Evolutionary conservation across 1,139 yeast species (phyloP), one percentile per base, ranked within the genome.

Genomic region (Pichia sp.): DNA sequence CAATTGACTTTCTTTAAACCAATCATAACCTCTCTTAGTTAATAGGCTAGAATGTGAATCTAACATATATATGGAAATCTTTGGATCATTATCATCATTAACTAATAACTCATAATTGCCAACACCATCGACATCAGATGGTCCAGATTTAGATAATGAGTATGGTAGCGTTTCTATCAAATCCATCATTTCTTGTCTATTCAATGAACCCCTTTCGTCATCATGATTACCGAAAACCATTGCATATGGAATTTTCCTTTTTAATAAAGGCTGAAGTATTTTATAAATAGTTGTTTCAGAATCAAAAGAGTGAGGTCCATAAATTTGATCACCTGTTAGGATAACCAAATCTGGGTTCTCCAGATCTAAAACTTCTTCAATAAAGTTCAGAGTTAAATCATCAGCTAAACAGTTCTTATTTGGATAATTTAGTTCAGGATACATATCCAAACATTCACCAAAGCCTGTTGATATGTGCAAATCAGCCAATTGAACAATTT

Each of bases 311-410:
- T 70, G 72, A 22, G 76, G 76, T 1, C 92, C 92, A 68, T 79
- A 80, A 1, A 87, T 72, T 63, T 85, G 95, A 66, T 90, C 97
- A 13, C 97, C 97, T 0, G 96, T 81, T 51, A 86, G 67, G 0
- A 88, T 89, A 1, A 86, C 92, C 41, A 88, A 65, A 60, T 89
- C 87, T 0, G 97, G 97, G 35, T 74, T 65, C 60, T 90, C 97
- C 0, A 71, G 50, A 53, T 84, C 90, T 46, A 90, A 67, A 0
- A 85, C 82, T 30, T 67, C 63, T 25, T 77, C 73, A n/a, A 89
- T 62, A 60, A 87, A 86, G 22, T 66, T 63, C 37, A 77, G 56
- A 0, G 96, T 85, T 49, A 83, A 73, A 0, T 77, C 73, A 61
- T 89, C 97, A 0, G 97, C 96, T 51, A 72, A 66, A 59, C 97